These are phyloP conservation scores for Aspergillus hortae DNA, from an alignment of 2,329 filamentous ascomycete genomes.

Conservation along the genomic window DNA sequence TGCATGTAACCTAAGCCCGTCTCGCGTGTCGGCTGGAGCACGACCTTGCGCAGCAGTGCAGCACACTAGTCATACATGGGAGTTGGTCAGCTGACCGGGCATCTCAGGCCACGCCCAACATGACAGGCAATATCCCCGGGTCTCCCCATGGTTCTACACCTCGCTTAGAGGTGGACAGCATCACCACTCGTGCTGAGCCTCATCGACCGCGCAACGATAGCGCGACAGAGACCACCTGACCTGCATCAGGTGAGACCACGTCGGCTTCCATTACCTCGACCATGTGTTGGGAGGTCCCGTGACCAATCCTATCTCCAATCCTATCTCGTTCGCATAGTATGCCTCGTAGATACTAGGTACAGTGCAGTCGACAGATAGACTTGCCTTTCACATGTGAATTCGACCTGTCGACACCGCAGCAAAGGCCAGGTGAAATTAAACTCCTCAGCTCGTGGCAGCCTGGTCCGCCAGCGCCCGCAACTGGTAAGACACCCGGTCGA, in stretches of 20 bases:
- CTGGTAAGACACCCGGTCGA: neutral
- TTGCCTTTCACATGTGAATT: too few species aligned
- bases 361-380: too few species aligned
- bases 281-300: too few species aligned
- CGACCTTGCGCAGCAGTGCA: neutral
- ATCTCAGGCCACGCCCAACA: neutral
- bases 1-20: neutral
- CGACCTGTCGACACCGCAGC: too few species aligned
- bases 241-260: neutral
- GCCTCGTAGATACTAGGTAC: too few species aligned
- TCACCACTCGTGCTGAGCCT: neutral
- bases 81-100: neutral
- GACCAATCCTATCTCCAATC: too few species aligned
- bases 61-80: neutral
- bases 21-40: neutral
- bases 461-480: neutral
- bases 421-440: neutral
- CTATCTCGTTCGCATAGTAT: too few species aligned
- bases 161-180: neutral
- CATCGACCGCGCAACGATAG: neutral
- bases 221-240: neutral
- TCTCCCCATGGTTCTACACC: neutral
- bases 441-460: neutral
- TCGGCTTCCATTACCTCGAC: too few species aligned
- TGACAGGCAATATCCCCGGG: neutral